Evolutionary conservation across 1,139 yeast genomes (phyloP), one percentile per base, ranked within the genome.

Genomic region (Citeromyces siamensis): DNA sequence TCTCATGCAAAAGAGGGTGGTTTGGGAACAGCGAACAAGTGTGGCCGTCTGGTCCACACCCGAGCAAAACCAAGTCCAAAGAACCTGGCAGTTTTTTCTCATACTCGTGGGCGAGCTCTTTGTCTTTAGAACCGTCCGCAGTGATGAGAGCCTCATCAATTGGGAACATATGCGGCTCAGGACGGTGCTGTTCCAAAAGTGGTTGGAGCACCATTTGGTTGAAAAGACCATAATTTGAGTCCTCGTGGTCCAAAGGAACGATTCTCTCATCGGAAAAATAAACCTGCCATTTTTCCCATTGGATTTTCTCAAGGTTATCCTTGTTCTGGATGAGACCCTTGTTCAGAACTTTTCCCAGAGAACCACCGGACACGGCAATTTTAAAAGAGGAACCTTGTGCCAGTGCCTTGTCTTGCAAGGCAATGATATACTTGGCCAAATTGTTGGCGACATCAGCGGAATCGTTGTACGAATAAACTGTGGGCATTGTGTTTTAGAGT

Each of bases 341-440:
- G 45, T 77, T 73, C 52, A 88, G 67, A 3, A 76, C 84, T 48
- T 80, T 78, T 19, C 88, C 84, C 47, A 86, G 65, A 4, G 95
- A 84, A 2, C 97, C 97, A 32, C 96, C 97, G 40, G 93, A 79
- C 35, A 88, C 67, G 17, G 95, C 96, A 43, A 88, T 66, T 46
- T 71, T 72, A 59, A 88, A 88, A 32, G 40, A 41, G 19, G 55
- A 53, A 40, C 49, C 59, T 33, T 50, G 53, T 19, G 54, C 48
- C 41, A 80, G 58, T 2, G 75, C 75, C 21, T 59, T 53, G 42
- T 75, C 60, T 54, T 81, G 90, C 37, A 65, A 55, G 37, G 64
- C 56, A 23, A 80, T 48, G 32, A 81, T 62, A 49, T 69, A 70
- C 35, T 57, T 47, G 10, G 75, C 86, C 36, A 79, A 71, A 2